Base-by-base conservation (phyloP, 768 basidiomycete genomes). In the Hydnum rufescens region DNA sequence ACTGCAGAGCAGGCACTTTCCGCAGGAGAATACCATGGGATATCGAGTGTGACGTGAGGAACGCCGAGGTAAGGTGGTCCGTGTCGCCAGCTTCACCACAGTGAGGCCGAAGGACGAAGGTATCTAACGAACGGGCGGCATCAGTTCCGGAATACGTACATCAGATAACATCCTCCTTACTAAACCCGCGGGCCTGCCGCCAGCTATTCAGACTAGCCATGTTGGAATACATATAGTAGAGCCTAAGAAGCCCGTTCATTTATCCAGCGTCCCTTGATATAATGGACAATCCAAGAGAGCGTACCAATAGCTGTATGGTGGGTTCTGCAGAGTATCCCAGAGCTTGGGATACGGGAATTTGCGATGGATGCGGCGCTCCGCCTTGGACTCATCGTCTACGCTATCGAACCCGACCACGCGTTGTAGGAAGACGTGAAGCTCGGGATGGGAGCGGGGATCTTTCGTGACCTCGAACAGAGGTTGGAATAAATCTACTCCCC, bases 11-110 rank as follows among this genome's bases (percentile, higher is more conserved):
- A 0, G 95, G 95, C 3, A 99, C 93, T 66, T 99, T 99, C 54
- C 95, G 82, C 5, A 99, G 74, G 19, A 96, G 71, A 64, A 99
- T 99, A n/a, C 95, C 95, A 61, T 99, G 95, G 5, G 95, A 96
- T 62, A 99, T 97, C 1, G 92, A 96, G 62, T 97, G 93, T 2
- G 92, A 83, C 1, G 89, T 89, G 23, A 99, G 72, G 75, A 89
- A 99, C 2, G 93, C 85, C 2, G 95, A 88, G 0, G 92, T 86
- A 6, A 99, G 74, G 64, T 99, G 95, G 64, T 97, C 95, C 0
- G 95, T 85, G 63, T 99, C 95, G 28, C 95, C 95, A 0, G 95
- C 95, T 71, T 99, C 95, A 49, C 95, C 95, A 30, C 83, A 84
- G 64, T 99, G 95, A 0, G 95, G 95, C 30, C 95, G 81, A 55